phyloP scores from a whole-genome alignment of 768 basidiomycete species.

The Suillus placidus region DNA sequence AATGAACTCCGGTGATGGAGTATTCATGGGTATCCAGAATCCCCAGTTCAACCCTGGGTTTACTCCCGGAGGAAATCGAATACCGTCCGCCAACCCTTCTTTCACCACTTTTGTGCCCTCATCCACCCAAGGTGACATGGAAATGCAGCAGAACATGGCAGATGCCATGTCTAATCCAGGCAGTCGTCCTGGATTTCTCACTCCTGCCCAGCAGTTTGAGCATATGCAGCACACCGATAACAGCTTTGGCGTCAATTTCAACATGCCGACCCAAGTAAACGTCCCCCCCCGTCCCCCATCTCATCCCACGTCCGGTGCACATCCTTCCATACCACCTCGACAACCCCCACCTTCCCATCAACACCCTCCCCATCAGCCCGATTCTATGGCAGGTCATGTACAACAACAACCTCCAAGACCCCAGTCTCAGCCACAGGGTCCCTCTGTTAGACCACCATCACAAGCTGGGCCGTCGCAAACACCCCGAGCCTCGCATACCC shows the following conservation, averaged over 20 bases:
- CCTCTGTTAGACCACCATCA: constrained; percentile 52
- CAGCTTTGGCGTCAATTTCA: constrained; percentile 36
- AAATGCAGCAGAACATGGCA: constrained; percentile 47
- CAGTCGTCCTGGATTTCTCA: constrained; percentile 40
- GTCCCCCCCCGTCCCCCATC: constrained; percentile 48
- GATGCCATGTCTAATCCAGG: constrained; percentile 43
- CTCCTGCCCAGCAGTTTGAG: constrained; percentile 67
- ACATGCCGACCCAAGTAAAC: constrained; percentile 39
- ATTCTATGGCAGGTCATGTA: constrained; percentile 45
- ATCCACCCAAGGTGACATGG: constrained; percentile 51
- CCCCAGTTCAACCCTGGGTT: constrained; percentile 36
- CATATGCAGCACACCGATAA: constrained; percentile 50
- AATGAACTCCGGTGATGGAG: constrained; percentile 49
- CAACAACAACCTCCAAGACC: constrained; percentile 50
- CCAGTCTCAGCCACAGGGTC: constrained; percentile 60
- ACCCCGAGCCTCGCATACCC: constrained; percentile 43
- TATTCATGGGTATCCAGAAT: constrained; percentile 47
- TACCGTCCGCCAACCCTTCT: constrained; percentile 35
- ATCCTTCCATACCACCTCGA: constrained; percentile 33
- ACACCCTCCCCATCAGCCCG: constrained; percentile 49
- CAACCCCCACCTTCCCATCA: constrained; percentile 42
- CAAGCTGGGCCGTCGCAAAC: constrained; percentile 51
- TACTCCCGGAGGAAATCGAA: constrained; percentile 38
- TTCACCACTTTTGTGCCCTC: constrained; percentile 52
- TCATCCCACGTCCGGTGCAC: constrained; percentile 37